Percentiles rank a stretch among this genome's conserved stretches.
Evolutionary conservation across 2,329 filamentous ascomycete genomes (phyloP).

Genomic region (Claviceps africana): DNA sequence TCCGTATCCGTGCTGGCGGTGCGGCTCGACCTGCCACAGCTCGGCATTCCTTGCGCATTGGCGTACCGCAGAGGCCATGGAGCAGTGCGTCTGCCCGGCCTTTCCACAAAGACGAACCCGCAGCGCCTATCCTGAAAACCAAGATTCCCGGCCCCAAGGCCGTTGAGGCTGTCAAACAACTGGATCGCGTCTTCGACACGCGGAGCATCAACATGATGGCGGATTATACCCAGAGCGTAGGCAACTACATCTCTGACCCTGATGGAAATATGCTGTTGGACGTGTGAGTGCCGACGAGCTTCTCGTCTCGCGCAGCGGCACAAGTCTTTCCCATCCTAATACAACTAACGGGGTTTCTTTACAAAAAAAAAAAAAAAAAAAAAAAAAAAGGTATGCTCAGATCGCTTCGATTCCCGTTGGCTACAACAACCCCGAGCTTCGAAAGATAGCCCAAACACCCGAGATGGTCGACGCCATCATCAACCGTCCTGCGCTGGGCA

Average conservation of each 20-base stretch:
- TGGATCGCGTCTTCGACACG: conserved; percentile 72
- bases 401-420: conserved; percentile 87
- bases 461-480: conserved; percentile 72
- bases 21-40: conserved; percentile 2
- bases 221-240: conserved; percentile 59
- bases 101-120: conserved; percentile 36
- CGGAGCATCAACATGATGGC: conserved; percentile 72
- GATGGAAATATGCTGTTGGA: conserved; percentile 62
- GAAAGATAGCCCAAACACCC: conserved; percentile 54
- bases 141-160: conserved; percentile 65
- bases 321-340: no score
- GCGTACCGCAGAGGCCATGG: conserved; percentile 4
- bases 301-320: neutral
- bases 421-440: conserved; percentile 76
- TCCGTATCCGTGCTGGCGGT: conserved; percentile 1
- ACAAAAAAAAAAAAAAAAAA: neutral
- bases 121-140: conserved; percentile 38
- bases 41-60: conserved; percentile 2
- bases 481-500: conserved; percentile 79
- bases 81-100: conserved; percentile 17
- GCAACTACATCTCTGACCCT: conserved; percentile 68
- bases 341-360: no score
- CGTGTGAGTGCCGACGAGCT: conserved; percentile 34
- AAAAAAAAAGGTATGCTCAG: conserved; percentile 54
- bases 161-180: conserved; percentile 52